A percentile compares a stretch with the other conserved stretches of the same genome.
Evolutionary conservation across 305 asterid species (phyloP).

Genomic region (Lippia alba): DNA sequence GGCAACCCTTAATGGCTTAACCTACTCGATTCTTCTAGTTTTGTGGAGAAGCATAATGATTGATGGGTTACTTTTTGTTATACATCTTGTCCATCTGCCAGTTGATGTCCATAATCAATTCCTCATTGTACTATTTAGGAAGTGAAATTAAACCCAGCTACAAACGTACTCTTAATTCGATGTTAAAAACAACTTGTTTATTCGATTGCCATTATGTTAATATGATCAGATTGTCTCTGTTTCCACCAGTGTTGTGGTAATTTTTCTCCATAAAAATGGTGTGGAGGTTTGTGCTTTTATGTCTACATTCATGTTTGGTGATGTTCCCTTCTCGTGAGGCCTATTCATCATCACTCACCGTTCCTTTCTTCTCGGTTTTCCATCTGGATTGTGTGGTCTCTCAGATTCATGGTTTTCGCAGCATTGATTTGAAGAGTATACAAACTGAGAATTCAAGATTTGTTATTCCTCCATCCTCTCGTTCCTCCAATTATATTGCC

Average conservation of each 20-base stretch:
- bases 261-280: background rate
- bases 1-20: no score
- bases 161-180: no score
- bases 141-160: no score
- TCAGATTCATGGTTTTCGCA: conserved; percentile 68
- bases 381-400: conserved; percentile 43
- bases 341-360: conserved; percentile 35
- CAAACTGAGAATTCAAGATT: conserved; percentile 80
- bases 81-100: background rate
- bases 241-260: background rate
- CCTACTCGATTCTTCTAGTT: background rate
- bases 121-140: background rate
- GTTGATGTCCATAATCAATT: background rate
- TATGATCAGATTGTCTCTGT: background rate
- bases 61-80: background rate
- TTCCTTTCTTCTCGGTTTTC: conserved; percentile 35
- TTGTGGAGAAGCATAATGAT: background rate
- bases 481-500: conserved; percentile 78
- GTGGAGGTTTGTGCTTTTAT: background rate
- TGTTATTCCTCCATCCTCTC: conserved; percentile 75
- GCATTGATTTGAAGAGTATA: conserved; percentile 91
- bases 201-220: background rate
- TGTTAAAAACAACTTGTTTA: no score
- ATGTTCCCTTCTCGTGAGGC: conserved; percentile 30
- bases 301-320: background rate